Evolutionary conservation across 1,284 basidiomycete species (phyloP).

Genomic region (Leccinum pseudoinsigne): DNA sequence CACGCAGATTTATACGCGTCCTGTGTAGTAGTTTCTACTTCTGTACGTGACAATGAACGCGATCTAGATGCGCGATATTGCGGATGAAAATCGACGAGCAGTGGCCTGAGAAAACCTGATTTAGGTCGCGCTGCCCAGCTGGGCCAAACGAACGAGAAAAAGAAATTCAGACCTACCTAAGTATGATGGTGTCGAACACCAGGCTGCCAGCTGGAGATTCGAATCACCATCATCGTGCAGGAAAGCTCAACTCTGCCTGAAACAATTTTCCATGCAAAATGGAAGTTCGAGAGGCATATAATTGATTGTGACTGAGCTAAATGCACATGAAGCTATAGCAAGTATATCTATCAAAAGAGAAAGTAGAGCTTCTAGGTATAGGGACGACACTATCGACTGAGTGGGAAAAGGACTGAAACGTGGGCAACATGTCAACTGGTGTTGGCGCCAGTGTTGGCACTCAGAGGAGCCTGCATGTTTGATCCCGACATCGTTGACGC

Average conservation of each 20-base stretch:
- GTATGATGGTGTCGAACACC: no score
- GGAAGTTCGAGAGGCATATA: neutral
- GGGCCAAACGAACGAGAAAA: neutral
- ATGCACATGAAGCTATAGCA: neutral
- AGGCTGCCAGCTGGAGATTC: neutral
- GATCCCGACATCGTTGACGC: neutral
- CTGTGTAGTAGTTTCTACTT: conserved; percentile 14
- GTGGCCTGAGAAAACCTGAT: no score
- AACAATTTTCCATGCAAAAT: neutral
- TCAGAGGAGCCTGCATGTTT: neutral
- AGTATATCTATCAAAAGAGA: neutral
- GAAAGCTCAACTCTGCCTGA: neutral
- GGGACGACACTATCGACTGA: neutral
- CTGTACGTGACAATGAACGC: conserved; percentile 11
- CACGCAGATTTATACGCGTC: conserved; percentile 3
- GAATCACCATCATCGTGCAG: neutral
- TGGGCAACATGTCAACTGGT: neutral
- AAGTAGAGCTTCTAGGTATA: neutral
- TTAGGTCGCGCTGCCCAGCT: no score
- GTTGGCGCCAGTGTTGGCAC: neutral
- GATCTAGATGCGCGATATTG: conserved; percentile 10
- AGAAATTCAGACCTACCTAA: neutral
- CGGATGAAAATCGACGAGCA: neutral
- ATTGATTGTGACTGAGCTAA: no score
- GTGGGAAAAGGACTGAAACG: neutral